phyloP scores from a whole-genome alignment of 2,329 filamentous ascomycete species.

The Stachybotrys elegans region DNA sequence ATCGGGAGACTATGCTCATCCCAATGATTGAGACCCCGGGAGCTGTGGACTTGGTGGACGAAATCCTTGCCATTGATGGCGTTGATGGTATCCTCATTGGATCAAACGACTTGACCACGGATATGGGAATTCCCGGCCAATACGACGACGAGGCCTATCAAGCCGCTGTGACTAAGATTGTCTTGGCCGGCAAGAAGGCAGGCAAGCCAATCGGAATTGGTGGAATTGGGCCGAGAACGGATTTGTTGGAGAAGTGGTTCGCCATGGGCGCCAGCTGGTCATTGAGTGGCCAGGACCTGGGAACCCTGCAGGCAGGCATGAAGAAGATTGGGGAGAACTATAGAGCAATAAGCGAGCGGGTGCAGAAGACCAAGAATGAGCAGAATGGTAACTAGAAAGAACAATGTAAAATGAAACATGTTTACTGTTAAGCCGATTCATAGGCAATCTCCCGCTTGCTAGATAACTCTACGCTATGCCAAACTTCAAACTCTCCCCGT shows the following conservation, averaged over 20 bases:
- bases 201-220: slow-evolving; percentile 4
- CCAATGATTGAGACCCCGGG: slow-evolving; percentile 21
- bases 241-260: neutral
- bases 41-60: slow-evolving; percentile 17
- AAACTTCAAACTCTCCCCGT: no score
- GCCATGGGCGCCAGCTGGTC: neutral
- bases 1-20: slow-evolving; percentile 15
- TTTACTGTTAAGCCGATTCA: no score
- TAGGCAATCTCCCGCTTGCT: no score
- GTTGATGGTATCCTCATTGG: slow-evolving; percentile 26
- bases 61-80: slow-evolving; percentile 22
- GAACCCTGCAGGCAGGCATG: no score
- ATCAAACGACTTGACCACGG: slow-evolving; percentile 21
- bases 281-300: no score
- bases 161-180: slow-evolving; percentile 9
- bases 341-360: no score
- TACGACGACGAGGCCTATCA: slow-evolving; percentile 8
- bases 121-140: slow-evolving; percentile 9
- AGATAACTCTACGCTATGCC: no score
- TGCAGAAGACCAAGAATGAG: no score
- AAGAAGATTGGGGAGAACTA: no score
- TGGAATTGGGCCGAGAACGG: neutral
- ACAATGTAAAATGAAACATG: no score
- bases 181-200: slow-evolving; percentile 3
- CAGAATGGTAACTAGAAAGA: no score